These are phyloP conservation scores for Ophiostoma perfectum DNA, from an alignment of 2,329 filamentous ascomycete species.

Conservation along the genomic window DNA sequence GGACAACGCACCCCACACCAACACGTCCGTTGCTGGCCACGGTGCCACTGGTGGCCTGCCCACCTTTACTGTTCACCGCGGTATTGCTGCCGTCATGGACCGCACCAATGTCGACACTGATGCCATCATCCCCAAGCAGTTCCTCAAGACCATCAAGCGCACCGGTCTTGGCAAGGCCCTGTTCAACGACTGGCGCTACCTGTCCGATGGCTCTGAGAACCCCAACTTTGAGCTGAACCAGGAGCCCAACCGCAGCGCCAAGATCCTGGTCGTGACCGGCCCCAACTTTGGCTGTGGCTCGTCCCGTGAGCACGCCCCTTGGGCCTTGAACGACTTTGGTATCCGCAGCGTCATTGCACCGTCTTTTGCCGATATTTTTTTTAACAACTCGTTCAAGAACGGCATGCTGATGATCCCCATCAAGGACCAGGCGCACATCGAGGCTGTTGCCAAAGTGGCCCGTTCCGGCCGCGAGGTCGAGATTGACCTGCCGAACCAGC, in stretches of 20 bases:
- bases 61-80: conserved; percentile 78
- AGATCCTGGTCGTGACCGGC: conserved; percentile 88
- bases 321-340: conserved; percentile 94
- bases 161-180: conserved; percentile 84
- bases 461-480: conserved; percentile 77
- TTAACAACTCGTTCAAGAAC: conserved; percentile 99
- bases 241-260: conserved; percentile 74
- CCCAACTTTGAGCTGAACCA: conserved; percentile 83
- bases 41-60: conserved; percentile 61
- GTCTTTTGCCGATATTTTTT: conserved; percentile 87
- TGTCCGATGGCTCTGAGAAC: conserved; percentile 67
- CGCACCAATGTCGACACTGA: conserved; percentile 95
- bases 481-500: conserved; percentile 79
- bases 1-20: conserved; percentile 59
- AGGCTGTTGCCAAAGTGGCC: conserved; percentile 70
- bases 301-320: conserved; percentile 91
- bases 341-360: conserved; percentile 91
- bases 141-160: conserved; percentile 98
- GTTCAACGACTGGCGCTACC: conserved; percentile 79
- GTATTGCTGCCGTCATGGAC: conserved; percentile 81
- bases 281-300: conserved; percentile 93
- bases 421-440: conserved; percentile 58
- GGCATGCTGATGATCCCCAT: conserved; percentile 90
- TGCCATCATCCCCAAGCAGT: conserved; percentile 98
- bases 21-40: conserved; percentile 49